Evolutionary conservation across 768 basidiomycete genomes (phyloP).

Genomic region (Auriscalpium microsporum): DNA sequence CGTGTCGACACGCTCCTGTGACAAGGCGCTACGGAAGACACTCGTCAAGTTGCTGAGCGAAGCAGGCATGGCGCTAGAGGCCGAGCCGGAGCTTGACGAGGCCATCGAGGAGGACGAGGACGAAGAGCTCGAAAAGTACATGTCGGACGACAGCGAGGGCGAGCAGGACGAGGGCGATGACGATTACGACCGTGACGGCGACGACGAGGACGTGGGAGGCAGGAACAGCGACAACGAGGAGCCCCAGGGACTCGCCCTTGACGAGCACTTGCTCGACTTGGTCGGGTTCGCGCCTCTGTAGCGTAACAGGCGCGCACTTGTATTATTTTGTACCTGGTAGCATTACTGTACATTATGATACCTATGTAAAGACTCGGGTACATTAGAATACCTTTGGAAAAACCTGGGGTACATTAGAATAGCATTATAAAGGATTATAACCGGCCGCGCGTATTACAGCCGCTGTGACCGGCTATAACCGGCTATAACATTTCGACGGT

Average conservation of each 20-base stretch:
- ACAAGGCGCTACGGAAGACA: constrained; percentile 17
- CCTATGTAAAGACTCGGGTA: too few relatives aligned
- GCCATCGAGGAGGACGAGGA: constrained; percentile 35
- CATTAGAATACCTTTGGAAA: too few relatives aligned
- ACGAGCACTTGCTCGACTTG: not conserved
- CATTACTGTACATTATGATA: too few relatives aligned
- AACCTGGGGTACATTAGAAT: too few relatives aligned
- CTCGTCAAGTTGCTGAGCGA: constrained; percentile 17
- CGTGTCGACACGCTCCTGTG: constrained; percentile 32
- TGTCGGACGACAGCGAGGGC: constrained; percentile 29
- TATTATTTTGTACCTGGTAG: too few relatives aligned
- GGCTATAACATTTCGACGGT: too few relatives aligned
- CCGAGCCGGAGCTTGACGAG: constrained; percentile 35
- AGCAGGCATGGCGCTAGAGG: constrained; percentile 19
- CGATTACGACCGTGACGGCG: constrained; percentile 40
- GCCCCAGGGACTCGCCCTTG: not conserved
- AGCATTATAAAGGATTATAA: too few relatives aligned
- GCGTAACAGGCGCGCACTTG: too few relatives aligned
- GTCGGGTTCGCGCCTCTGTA: not conserved
- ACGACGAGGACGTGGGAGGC: constrained; percentile 57
- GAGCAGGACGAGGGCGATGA: constrained; percentile 23
- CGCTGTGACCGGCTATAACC: too few relatives aligned
- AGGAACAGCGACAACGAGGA: constrained; percentile 18
- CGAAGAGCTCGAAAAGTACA: constrained; percentile 55
- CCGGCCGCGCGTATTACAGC: too few relatives aligned